Evolutionary conservation across 176 grass and related monocot species (phyloP), one percentile per base, ranked within the genome.

Genomic region (Guadua angustifolia): DNA sequence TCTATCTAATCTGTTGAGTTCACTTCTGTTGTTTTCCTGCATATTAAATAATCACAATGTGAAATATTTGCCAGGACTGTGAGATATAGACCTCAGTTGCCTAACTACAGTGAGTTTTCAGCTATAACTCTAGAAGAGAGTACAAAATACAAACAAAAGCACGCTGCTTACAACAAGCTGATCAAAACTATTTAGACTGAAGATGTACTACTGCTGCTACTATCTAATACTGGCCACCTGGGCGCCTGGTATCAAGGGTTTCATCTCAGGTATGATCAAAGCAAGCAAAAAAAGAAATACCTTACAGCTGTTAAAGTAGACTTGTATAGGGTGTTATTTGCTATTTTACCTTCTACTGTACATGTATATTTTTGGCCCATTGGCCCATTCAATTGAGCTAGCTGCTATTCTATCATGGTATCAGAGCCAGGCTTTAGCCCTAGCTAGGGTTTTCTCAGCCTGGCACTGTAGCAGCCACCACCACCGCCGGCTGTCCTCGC

Each of bases 11-110:
- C 93, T 92, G 71, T 89, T 75, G 60, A 99, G 85, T 75, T 99
- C 96, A 82, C 44, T 89, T 58, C 86, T 85, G 78, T 99, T 99
- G 86, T 99, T 94, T 82, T 94, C 93, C 93, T 99, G 85, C 67
- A 80, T 53, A 77, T 35, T 45, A 71, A 9, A 45, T 57, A 74
- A 75, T 16, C 62, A 45, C 6, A 19, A 21, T 6, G 10, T 66
- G 67, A 85, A 22, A 65, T 26, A 76, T 43, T 65, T 6, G 9
- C 9, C 36, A 44, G 7, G 4, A 67, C 18, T 67, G 53, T 65
- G 22, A 57, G 25, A 84, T 49, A 83, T 53, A 73, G 39, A 72
- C 42, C 49, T 17, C 60, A 56, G 40, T 51, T 72, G 13, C 38
- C 15, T 50, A 29, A 67, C 29, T 12, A 65, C 46, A 82, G 8